Percentiles rank a stretch among this genome's conserved stretches.
Conservation (phyloP, 148 eudicot genomes). For the Drosera capensis region DNA sequence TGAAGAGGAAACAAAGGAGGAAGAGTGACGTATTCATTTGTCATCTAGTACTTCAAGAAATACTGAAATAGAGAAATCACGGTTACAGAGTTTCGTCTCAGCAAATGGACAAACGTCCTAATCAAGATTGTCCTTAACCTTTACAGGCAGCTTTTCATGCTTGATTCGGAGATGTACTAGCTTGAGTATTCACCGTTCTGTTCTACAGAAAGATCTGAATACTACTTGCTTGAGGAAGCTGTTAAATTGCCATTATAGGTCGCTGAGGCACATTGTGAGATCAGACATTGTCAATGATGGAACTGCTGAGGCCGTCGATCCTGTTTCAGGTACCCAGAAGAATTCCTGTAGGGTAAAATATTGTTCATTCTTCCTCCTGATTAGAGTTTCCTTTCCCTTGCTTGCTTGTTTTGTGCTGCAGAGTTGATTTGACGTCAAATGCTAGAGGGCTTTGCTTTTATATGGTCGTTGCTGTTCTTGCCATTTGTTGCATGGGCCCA, state of each 20-base stretch:
- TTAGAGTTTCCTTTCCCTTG: conserved; percentile 1
- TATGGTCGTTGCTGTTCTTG: conserved; percentile 37
- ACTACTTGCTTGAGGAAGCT: conserved; percentile 9
- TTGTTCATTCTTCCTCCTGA: background rate
- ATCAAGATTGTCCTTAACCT: conserved; percentile 8
- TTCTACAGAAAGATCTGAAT: conserved; percentile 12
- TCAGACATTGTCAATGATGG: conserved; percentile 58
- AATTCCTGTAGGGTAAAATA: conserved; percentile 2
- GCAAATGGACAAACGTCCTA: too few species aligned
- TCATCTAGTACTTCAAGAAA: too few species aligned
- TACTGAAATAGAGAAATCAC: too few species aligned
- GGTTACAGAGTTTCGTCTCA: too few species aligned
- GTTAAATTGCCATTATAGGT: conserved; percentile 7
- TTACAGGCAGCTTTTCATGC: conserved; percentile 15
- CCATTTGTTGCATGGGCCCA: conserved; percentile 43
- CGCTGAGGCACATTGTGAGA: conserved; percentile 29
- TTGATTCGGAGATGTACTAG: conserved; percentile 9
- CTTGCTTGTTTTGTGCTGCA: conserved; percentile 14
- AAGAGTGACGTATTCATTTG: too few species aligned
- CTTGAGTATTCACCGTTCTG: conserved; percentile 13
- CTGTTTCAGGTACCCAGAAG: conserved; percentile 33
- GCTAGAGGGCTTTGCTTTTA: conserved; percentile 62
- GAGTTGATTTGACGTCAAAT: conserved; percentile 40
- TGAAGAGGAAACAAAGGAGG: too few species aligned
- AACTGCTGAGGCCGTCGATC: conserved; percentile 35